Base-by-base conservation (phyloP, 768 basidiomycete species). In the Lactarius akahatsu region DNA sequence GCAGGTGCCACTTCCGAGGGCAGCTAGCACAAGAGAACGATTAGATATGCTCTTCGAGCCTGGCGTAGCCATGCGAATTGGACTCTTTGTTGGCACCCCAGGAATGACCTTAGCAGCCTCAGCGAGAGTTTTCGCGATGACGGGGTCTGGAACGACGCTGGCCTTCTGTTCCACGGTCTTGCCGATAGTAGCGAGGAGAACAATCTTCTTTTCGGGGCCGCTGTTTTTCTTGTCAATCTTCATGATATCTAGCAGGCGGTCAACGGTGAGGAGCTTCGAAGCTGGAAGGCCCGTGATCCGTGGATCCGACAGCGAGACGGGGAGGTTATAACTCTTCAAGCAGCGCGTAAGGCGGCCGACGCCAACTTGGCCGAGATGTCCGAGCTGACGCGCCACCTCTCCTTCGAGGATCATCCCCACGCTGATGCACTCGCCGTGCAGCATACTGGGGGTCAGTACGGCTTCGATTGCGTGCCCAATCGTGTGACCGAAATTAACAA, bases 401-500 rank as follows among this genome's bases (percentile, higher is more conserved):
- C 91, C 96, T 76, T 99, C 97, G 55, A 98, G 86, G 63, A 98
- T 90, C 89, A 98, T 98, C 4, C 97, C 97, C 32, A 98, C 84
- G 64, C 90, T 87, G 73, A 99, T 88, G 72, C 96, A 98, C 77
- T 99, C 97, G 52, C 97, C 97, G 71, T 99, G 97, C 13, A 99
- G 86, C 68, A 98, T 90, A 18, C 88, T 84, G 23, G 96, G 96
- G 0, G 96, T 96, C 63, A 98, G 80, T 45, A 98, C 86, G 9
- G 95, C 97, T 78, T 99, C 97, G 73, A 98, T 96, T 18, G 96
- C 97, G 79, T 99, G 97, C 0, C 97, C 97, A 72, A 99, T 96
- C 52, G 91, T 94, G 77, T 99, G 97, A 1, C 97, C 97, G 74
- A 98, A 98, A 78, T 99, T 99, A 81, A 99, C 96, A 62, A 99